Evolutionary conservation across 805 yeast genomes (phyloP), one percentile per base, ranked within the genome.

Genomic region (Pichia ethanolica): DNA sequence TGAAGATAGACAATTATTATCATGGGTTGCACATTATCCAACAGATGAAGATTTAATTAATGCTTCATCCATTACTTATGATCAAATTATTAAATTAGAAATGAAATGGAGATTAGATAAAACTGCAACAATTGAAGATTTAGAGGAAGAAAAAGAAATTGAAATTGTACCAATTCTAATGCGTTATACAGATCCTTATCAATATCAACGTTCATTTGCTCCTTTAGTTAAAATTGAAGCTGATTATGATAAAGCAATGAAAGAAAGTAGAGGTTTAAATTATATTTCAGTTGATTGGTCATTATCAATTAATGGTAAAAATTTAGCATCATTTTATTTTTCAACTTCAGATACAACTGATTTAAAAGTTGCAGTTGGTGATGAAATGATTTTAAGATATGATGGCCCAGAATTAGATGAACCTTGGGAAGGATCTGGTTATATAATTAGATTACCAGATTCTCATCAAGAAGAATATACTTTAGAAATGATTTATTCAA

Each of bases 171-270:
- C 95, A 1, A 81, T 86, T 38, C 70, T 85, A 47, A 74, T 87
- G 74, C 74, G 90, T 47, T 90, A 89, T 63, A 76, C 73, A 46
- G 95, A 89, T 65, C 95, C 90, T 0, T 83, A 75, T 62, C 89
- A 88, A 60, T 89, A 90, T 64, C 96, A 89, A 65, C 72, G 89
- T 51, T 76, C 88, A 5, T 89, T 83, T 66, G 93, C 86, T 10
- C 97, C 97, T 0, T 70, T 90, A 48, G 83, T 90, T 28, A 78
- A 86, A 59, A 66, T 83, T 30, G 97, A 89, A 65, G 87, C 91
- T 0, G 93, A 87, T 53, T 79, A 81, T 62, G 96, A 89, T 64
- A 79, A 76, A 58, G 76, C 76, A 50, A 64, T 83, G 52, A 86
- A 83, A 58, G 96, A 87, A 62, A 78, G 89, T 2, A 90, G 82